Percentiles rank a stretch among this genome's conserved stretches.
Evolutionary conservation across 208 protist genomes (phyloP).

Genomic region (Wallacemonas sp.): DNA sequence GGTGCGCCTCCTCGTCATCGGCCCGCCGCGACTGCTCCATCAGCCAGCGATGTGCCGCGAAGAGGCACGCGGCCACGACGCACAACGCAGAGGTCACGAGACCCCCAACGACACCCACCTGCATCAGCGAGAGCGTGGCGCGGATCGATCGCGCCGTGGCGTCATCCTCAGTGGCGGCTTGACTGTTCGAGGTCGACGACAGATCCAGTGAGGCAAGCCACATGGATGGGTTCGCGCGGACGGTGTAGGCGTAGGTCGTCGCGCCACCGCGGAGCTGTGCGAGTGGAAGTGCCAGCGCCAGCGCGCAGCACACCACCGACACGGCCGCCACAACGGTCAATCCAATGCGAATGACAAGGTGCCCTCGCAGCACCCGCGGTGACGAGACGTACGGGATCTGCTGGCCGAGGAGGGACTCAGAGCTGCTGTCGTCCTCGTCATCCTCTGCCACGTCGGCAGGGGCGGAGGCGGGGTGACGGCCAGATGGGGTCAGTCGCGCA

Average conservation of each 20-base stretch:
- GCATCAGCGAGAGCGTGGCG: not conserved
- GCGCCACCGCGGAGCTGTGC: not conserved
- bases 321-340: not conserved
- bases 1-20: not conserved
- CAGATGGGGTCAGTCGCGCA: too few species aligned
- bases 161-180: too few species aligned
- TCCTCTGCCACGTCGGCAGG: not conserved
- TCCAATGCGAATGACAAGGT: not conserved
- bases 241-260: not conserved
- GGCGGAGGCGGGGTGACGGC: too few species aligned
- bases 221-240: not conserved
- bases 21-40: not conserved
- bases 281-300: not conserved
- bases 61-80: not conserved
- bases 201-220: too few species aligned
- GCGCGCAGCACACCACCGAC: not conserved
- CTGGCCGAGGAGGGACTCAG: too few species aligned
- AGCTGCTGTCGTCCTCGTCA: too few species aligned
- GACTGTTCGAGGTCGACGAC: too few species aligned
- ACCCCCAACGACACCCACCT: not conserved
- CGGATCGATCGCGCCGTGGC: too few species aligned
- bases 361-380: not conserved
- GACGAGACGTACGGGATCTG: not conserved
- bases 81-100: not conserved
- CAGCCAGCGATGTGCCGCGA: not conserved